Percentiles rank a stretch among this genome's conserved stretches.
Conservation (phyloP, 139 green algal species). For the Chlorella sp. region DNA sequence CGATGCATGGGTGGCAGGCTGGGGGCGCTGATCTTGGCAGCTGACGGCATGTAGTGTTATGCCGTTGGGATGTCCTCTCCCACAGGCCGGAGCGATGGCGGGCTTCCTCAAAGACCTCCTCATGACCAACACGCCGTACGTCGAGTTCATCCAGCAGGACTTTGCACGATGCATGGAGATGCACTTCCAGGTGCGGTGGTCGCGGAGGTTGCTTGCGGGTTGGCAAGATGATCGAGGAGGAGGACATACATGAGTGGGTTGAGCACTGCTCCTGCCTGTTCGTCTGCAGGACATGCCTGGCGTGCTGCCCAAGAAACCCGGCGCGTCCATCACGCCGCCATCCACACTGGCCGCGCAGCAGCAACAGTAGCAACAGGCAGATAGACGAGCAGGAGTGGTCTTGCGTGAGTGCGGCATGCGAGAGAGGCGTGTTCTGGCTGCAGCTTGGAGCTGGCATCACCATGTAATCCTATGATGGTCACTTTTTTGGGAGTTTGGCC, state of each 20-base stretch:
- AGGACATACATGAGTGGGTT: not conserved
- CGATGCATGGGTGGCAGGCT: not conserved
- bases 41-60: not conserved
- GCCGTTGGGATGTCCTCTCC: too few relatives aligned
- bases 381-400: too few relatives aligned
- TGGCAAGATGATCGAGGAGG: not conserved
- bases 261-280: not conserved
- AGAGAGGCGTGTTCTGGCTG: too few relatives aligned
- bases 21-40: not conserved
- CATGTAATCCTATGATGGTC: too few relatives aligned
- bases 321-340: constrained; percentile 13
- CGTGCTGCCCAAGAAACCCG: constrained; percentile 16
- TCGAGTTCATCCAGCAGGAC: constrained; percentile 41
- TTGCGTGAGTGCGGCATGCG: too few relatives aligned
- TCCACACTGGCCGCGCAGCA: not conserved
- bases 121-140: constrained; percentile 22
- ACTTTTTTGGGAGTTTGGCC: too few relatives aligned
- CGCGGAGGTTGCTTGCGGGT: not conserved
- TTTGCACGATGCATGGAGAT: constrained; percentile 42
- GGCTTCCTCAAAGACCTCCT: constrained; percentile 49
- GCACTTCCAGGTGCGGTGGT: constrained; percentile 27
- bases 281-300: constrained; percentile 24
- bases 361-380: not conserved
- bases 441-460: too few relatives aligned
- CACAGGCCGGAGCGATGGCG: constrained; percentile 43